Base-by-base conservation (phyloP, 2,329 filamentous ascomycete genomes). In the Hypomyces perniciosus region DNA sequence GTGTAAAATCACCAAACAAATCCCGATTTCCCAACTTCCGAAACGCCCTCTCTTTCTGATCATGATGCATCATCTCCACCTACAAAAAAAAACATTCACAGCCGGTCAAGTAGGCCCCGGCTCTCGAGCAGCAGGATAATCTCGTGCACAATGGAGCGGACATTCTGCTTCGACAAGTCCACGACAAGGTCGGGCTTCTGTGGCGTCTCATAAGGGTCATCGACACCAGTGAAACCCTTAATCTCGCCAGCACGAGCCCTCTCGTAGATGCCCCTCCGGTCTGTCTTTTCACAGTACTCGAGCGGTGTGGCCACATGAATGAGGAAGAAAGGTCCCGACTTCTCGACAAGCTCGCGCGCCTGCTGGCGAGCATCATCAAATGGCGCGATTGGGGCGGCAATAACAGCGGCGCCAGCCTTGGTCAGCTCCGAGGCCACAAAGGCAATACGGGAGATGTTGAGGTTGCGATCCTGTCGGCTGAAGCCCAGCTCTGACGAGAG, bases 191-290 rank as follows among this genome's bases (percentile, higher is more conserved):
- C 84, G 31, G 91, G 81, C 73, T 92, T 90, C 59, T 72, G 63
- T 8, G 93, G 93, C 26, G 71, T 67, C 83, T 99, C 93, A 67
- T 99, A 99, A 44, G 93, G 91, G 75, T 97, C 92, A 67, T 97
- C 92, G 51, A 99, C 90, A 63, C 93, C 93, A 6, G 93, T 99
- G 80, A 99, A 99, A 57, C 91, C 91, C 83, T 91, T 93, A 72
- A 99, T 95, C 76, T 96, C 88, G 52, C 93, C 93, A 20, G 78
- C 80, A 56, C 93, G 82, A 38, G 93, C 93, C 68, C 83, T 81
- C 59, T 80, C 80, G 72, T 97, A 99, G 65, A 96, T 85, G 54
- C 93, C 93, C 55, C 86, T 81, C 77, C 90, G 91, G 72, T 99
- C 93, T 30, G 90, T 96, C 82, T 88, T 89, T 80, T 99, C 93